A percentile compares a stretch with the other conserved stretches of the same genome.
Conservation (phyloP, 495 filamentous ascomycete genomes). For the Parathielavia appendiculata region DNA sequence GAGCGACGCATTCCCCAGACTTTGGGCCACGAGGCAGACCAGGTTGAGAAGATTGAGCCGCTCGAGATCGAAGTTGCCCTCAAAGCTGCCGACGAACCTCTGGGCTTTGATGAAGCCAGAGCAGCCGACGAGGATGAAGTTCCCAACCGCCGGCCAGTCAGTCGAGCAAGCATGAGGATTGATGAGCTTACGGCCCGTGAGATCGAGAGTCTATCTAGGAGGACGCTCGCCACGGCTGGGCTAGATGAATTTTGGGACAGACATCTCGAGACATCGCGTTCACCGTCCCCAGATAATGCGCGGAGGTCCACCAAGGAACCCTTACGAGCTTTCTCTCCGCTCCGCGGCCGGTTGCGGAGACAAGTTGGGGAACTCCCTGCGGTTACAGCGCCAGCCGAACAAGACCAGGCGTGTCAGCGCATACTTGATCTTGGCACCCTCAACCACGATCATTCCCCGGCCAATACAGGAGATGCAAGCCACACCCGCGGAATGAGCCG, state of each 20-base stretch:
- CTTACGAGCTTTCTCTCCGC: conserved; percentile 17
- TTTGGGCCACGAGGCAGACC: conserved; percentile 6
- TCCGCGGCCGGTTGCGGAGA: conserved; percentile 33
- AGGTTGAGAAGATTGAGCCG: conserved; percentile 48
- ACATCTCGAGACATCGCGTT: conserved; percentile 40
- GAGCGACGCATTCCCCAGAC: conserved; percentile 7
- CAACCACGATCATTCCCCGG: background rate
- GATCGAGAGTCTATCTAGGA: conserved; percentile 53
- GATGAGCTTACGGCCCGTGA: conserved; percentile 56
- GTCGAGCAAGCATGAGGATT: conserved; percentile 35
- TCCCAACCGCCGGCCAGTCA: conserved; percentile 16
- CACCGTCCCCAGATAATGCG: conserved; percentile 33
- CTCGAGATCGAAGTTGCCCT: conserved; percentile 44
- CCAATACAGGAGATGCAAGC: background rate
- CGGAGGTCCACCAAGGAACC: conserved; percentile 24
- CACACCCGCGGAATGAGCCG: background rate
- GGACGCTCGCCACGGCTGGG: conserved; percentile 53
- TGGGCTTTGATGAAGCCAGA: background rate
- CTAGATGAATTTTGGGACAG: conserved; percentile 55
- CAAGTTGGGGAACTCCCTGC: conserved; percentile 17
- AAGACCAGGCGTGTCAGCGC: background rate
- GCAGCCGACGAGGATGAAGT: conserved; percentile 7
- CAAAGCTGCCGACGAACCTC: conserved; percentile 18
- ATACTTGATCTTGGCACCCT: background rate
- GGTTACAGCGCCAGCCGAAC: background rate